A percentile compares a stretch with the other conserved stretches of the same genome.
phyloP scores from a whole-genome alignment of 805 yeast species.

The Spathaspora sp. region DNA sequence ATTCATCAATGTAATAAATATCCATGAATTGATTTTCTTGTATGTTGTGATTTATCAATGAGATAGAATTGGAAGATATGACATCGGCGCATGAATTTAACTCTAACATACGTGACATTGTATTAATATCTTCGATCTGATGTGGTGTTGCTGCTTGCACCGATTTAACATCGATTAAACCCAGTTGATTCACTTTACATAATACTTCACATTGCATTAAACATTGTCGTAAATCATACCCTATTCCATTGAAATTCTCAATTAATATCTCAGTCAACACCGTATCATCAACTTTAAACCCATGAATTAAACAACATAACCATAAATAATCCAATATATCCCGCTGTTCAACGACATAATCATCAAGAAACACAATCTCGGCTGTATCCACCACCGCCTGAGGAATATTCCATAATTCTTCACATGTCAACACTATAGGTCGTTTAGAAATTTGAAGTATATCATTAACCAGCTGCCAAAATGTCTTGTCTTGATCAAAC shows the following conservation, averaged over 20 bases:
- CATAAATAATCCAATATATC: conserved; percentile 36
- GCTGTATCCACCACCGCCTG: conserved; percentile 43
- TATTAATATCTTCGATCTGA: not conserved
- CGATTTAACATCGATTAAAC: not conserved
- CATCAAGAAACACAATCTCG: conserved; percentile 25
- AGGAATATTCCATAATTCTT: conserved; percentile 48
- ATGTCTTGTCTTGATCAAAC: conserved; percentile 72
- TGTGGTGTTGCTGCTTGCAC: not conserved
- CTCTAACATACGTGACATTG: conserved; percentile 16
- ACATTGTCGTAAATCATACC: conserved; percentile 45
- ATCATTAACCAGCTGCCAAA: conserved; percentile 72
- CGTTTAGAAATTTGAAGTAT: conserved; percentile 58
- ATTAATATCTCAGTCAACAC: conserved; percentile 25
- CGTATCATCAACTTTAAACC: conserved; percentile 26
- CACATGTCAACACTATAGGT: conserved; percentile 69
- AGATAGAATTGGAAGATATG: conserved; percentile 18
- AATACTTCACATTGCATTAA: conserved; percentile 43
- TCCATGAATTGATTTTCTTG: conserved; percentile 35
- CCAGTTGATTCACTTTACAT: conserved; percentile 16
- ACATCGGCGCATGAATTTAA: conserved; percentile 26
- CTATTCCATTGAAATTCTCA: conserved; percentile 12
- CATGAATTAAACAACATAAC: conserved; percentile 34
- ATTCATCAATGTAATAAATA: conserved; percentile 29
- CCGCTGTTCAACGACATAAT: conserved; percentile 9
- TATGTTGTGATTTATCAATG: conserved; percentile 22